Percentiles rank a stretch among this genome's conserved stretches.
Evolutionary conservation across 2,329 filamentous ascomycete species (phyloP).

Genomic region (Phaeosphaeriaceae sp.): DNA sequence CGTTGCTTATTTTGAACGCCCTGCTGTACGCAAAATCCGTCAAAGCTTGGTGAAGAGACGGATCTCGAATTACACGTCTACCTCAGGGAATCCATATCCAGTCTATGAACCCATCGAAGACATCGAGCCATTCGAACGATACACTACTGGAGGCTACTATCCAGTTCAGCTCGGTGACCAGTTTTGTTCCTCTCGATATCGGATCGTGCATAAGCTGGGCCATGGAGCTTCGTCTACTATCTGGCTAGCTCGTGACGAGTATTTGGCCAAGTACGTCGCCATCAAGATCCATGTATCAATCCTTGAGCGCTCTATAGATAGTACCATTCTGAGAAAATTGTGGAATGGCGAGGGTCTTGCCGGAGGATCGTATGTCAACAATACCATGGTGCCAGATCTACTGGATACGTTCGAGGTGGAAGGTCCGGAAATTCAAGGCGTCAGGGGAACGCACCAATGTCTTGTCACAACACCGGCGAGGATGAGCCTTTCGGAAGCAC

Average conservation of each 20-base stretch:
- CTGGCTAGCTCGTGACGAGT: slow-evolving; percentile 19
- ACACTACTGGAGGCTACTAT: slow-evolving; percentile 4
- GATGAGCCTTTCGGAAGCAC: slow-evolving; percentile 23
- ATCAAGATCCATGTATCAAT: slow-evolving; percentile 14
- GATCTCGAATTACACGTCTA: neutral
- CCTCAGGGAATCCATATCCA: neutral
- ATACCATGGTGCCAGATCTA: slow-evolving; percentile 10
- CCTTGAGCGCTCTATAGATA: slow-evolving; percentile 9
- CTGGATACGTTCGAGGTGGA: slow-evolving; percentile 46
- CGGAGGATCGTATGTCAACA: neutral
- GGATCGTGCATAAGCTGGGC: slow-evolving; percentile 21
- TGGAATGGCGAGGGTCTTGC: slow-evolving; percentile 2
- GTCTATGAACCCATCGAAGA: slow-evolving; percentile 9
- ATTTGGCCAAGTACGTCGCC: slow-evolving; percentile 12
- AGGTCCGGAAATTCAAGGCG: slow-evolving; percentile 35
- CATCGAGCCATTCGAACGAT: slow-evolving; percentile 12
- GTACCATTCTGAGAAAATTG: slow-evolving; percentile 10
- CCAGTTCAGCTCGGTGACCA: slow-evolving; percentile 2
- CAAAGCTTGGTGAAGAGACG: no score
- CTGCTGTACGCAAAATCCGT: no score
- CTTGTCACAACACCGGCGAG: slow-evolving; percentile 47
- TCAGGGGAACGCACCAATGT: slow-evolving; percentile 37
- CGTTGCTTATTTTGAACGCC: no score
- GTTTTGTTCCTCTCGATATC: slow-evolving; percentile 12
- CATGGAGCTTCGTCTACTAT: slow-evolving; percentile 21